Conservation (phyloP, 2,329 filamentous ascomycete species). For the Hirsutella rhossiliensis region DNA sequence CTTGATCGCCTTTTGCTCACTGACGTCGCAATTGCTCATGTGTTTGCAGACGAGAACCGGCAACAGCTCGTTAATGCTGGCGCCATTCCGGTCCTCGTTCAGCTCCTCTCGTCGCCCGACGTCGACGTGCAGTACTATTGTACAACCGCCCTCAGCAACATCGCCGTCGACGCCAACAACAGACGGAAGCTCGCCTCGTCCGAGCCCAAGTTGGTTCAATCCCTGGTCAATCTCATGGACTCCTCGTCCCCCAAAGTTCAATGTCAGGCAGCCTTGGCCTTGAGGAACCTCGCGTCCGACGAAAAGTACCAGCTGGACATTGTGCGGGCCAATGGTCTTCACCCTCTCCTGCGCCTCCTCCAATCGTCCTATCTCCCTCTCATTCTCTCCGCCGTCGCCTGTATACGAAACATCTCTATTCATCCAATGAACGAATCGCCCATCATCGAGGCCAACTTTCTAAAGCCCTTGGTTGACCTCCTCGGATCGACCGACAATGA, state of each 20-base stretch:
- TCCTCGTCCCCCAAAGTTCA: conserved; percentile 96
- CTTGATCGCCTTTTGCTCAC: neutral
- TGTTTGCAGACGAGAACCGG: conserved; percentile 75
- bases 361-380: conserved; percentile 93
- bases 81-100: conserved; percentile 94
- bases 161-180: conserved; percentile 87
- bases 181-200: conserved; percentile 82
- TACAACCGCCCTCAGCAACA: conserved; percentile 96
- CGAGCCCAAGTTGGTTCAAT: conserved; percentile 85
- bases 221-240: conserved; percentile 91
- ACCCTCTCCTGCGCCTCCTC: conserved; percentile 74
- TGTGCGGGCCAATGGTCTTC: conserved; percentile 75
- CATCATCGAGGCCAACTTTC: conserved; percentile 94
- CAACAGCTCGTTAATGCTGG: conserved; percentile 95
- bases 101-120: conserved; percentile 82
- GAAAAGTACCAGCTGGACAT: conserved; percentile 99
- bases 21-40: neutral
- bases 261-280: conserved; percentile 87
- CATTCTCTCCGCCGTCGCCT: conserved; percentile 92
- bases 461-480: conserved; percentile 86
- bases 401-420: conserved; percentile 97
- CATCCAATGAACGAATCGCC: conserved; percentile 96
- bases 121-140: conserved; percentile 99
- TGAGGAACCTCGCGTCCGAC: conserved; percentile 91
- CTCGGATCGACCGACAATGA: conserved; percentile 94